Evolutionary conservation across 176 grass and related monocot species (phyloP).

Genomic region (Hordeum vulgare): DNA sequence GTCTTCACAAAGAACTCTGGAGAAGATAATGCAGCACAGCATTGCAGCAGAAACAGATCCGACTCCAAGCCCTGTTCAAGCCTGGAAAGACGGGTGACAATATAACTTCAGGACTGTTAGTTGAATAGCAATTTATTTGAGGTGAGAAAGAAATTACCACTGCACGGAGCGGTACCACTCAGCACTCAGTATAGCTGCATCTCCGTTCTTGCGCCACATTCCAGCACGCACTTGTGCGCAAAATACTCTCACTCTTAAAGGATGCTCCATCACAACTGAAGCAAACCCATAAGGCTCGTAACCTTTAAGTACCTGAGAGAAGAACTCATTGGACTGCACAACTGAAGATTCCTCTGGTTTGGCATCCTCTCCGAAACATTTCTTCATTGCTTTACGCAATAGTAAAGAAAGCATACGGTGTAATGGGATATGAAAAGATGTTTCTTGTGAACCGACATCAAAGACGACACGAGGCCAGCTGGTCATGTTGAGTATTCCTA

Average conservation of each 20-base stretch:
- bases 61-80: slow-evolving; percentile 87
- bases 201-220: slow-evolving; percentile 97
- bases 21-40: slow-evolving; percentile 89
- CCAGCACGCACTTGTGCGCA: slow-evolving; percentile 90
- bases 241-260: slow-evolving; percentile 81
- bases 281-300: slow-evolving; percentile 56
- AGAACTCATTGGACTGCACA: slow-evolving; percentile 47
- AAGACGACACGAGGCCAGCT: slow-evolving; percentile 66
- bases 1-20: slow-evolving; percentile 79
- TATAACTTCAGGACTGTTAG: slow-evolving; percentile 9
- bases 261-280: slow-evolving; percentile 95
- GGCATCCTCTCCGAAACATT: slow-evolving; percentile 47
- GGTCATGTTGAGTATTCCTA: slow-evolving; percentile 39
- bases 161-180: slow-evolving; percentile 86
- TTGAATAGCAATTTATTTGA: slow-evolving; percentile 3
- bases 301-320: slow-evolving; percentile 42
- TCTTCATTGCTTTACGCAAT: slow-evolving; percentile 51
- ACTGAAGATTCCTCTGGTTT: slow-evolving; percentile 30
- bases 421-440: slow-evolving; percentile 81
- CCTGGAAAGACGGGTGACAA: slow-evolving; percentile 51
- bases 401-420: slow-evolving; percentile 80
- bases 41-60: slow-evolving; percentile 92
- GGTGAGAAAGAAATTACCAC: slow-evolving; percentile 50
- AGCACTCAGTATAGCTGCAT: slow-evolving; percentile 64
- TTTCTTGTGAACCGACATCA: slow-evolving; percentile 84